Evolutionary conservation across 805 yeast genomes (phyloP).

Genomic region (Pichia phayaonensis): DNA sequence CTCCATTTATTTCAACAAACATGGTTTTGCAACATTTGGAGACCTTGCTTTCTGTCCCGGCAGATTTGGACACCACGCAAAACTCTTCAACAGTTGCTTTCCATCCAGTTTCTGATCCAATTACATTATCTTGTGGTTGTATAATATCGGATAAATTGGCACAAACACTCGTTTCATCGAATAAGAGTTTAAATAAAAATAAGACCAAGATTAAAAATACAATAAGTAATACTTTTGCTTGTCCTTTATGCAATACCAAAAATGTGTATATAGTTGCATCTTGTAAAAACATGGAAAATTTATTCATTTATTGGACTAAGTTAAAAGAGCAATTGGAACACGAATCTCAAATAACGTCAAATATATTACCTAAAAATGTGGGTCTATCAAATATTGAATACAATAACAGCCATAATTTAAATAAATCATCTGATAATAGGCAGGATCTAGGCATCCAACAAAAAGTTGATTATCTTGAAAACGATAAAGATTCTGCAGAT

Average conservation of each 20-base stretch:
- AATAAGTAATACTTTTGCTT: constrained; percentile 8
- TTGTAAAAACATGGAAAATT: constrained; percentile 28
- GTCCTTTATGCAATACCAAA: constrained; percentile 31
- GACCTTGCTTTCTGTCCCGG: constrained; percentile 16
- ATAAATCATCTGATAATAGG: not conserved
- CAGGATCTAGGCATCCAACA: not conserved
- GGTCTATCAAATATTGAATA: not conserved
- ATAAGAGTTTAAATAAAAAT: not conserved
- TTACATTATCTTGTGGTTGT: constrained; percentile 35
- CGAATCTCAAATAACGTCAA: not conserved
- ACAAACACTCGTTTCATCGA: not conserved
- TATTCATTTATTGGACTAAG: constrained; percentile 13
- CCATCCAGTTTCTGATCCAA: constrained; percentile 22
- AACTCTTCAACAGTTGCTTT: constrained; percentile 16
- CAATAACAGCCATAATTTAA: not conserved
- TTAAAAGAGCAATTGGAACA: constrained; percentile 10
- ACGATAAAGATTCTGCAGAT: not conserved
- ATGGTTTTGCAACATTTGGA: constrained; percentile 11
- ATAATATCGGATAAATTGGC: constrained; percentile 29
- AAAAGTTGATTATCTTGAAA: not conserved
- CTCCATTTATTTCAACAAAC: not conserved
- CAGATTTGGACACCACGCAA: constrained; percentile 18
- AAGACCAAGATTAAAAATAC: too few relatives aligned
- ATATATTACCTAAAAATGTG: constrained; percentile 1
- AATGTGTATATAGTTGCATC: constrained; percentile 24